phyloP scores from a whole-genome alignment of 2,329 filamentous ascomycete species.

The Aspergillus calidoustus region DNA sequence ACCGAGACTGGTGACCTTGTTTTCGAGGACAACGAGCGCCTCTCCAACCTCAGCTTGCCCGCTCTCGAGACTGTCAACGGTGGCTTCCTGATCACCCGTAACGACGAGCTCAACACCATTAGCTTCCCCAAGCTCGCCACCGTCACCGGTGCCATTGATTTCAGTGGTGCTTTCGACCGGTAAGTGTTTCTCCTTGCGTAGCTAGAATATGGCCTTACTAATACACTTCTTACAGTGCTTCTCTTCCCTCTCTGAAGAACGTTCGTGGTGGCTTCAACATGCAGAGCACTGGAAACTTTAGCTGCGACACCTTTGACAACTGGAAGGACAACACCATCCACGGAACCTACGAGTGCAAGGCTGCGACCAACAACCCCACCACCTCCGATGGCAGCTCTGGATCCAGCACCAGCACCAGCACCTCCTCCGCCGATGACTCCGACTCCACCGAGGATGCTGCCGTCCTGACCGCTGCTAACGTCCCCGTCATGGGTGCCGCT shows the following conservation, averaged over 20 bases:
- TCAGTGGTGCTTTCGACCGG: slow-evolving; percentile 82
- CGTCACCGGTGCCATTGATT: slow-evolving; percentile 79
- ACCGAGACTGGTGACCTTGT: slow-evolving; percentile 57
- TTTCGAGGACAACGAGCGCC: slow-evolving; percentile 60
- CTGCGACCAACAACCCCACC: slow-evolving; percentile 41
- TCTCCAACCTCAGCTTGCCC: slow-evolving; percentile 78
- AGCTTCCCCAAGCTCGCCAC: slow-evolving; percentile 69
- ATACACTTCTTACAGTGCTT: slow-evolving; percentile 58
- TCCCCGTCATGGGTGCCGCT: slow-evolving; percentile 47
- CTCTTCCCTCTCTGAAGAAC: slow-evolving; percentile 68
- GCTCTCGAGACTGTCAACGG: slow-evolving; percentile 70
- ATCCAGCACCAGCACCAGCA: slow-evolving; percentile 33
- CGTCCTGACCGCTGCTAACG: slow-evolving; percentile 39
- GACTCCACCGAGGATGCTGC: slow-evolving; percentile 41
- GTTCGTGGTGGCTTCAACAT: slow-evolving; percentile 75
- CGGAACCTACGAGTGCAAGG: slow-evolving; percentile 53
- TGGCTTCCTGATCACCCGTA: slow-evolving; percentile 87
- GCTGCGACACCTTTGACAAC: slow-evolving; percentile 60
- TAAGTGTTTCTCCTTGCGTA: slow-evolving; percentile 56
- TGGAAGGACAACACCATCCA: slow-evolving; percentile 50
- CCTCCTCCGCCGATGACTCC: slow-evolving; percentile 30
- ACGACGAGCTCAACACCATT: slow-evolving; percentile 72
- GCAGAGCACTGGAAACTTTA: slow-evolving; percentile 67
- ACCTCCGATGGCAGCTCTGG: slow-evolving; percentile 39
- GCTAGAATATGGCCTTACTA: slow-evolving; percentile 31